Evolutionary conservation across 2,329 filamentous ascomycete genomes (phyloP).

Genomic region (Simplicillium sp.): DNA sequence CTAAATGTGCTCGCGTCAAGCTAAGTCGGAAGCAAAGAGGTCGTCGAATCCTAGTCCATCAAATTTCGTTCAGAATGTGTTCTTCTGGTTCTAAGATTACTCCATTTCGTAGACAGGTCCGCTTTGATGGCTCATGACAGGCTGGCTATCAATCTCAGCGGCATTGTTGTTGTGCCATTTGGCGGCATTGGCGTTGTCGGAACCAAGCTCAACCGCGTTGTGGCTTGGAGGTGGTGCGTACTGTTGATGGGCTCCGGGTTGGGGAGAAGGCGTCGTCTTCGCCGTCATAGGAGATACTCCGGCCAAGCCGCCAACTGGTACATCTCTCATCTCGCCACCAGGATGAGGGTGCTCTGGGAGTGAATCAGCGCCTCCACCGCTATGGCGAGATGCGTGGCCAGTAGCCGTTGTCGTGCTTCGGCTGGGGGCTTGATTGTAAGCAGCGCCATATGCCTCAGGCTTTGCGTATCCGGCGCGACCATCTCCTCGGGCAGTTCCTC

Average conservation of each 20-base stretch:
- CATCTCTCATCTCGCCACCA: conserved; percentile 9
- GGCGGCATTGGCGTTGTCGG: conserved; percentile 17
- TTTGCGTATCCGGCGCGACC: conserved; percentile 29
- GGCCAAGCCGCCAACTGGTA: conserved; percentile 4
- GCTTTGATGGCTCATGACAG: conserved; percentile 20
- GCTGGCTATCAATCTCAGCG: conserved; percentile 27
- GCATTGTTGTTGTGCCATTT: conserved; percentile 25
- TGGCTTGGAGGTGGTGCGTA: conserved; percentile 3
- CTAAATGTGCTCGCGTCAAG: no score
- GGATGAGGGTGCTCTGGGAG: conserved; percentile 17
- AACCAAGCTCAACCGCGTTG: conserved; percentile 22
- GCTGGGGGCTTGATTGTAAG: conserved; percentile 13
- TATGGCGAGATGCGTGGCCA: conserved; percentile 1
- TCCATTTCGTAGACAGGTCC: conserved; percentile 32
- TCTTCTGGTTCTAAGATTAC: no score
- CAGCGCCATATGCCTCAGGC: conserved; percentile 22
- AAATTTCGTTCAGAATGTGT: no score
- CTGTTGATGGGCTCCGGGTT: not conserved
- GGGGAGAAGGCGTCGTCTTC: conserved; percentile 1
- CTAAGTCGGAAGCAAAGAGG: no score
- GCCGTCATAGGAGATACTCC: not conserved
- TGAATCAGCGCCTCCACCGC: conserved; percentile 9
- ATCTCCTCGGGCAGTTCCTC: conserved; percentile 28
- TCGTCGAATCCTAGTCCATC: no score
- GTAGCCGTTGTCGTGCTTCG: conserved; percentile 10